Percentiles rank a stretch among this genome's conserved stretches.
Evolutionary conservation across 106 monocot genomes (phyloP).

Genomic region (Phalaenopsis equestris): DNA sequence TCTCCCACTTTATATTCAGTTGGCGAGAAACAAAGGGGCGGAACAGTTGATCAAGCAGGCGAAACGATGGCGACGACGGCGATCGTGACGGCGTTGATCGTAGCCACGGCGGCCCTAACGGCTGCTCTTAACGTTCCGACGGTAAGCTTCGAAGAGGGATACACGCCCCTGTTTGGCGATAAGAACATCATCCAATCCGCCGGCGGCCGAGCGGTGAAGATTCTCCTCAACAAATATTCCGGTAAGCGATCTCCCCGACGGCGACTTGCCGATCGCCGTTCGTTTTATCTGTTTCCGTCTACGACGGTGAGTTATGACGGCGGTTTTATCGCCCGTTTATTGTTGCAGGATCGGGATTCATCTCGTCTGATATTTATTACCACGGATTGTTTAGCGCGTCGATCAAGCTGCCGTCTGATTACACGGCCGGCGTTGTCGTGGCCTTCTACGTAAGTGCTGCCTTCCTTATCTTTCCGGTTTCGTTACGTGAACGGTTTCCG

Average conservation of each 20-base stretch:
- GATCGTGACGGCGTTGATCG: neutral
- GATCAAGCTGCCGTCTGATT: conserved; percentile 18
- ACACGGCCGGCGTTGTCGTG: conserved; percentile 23
- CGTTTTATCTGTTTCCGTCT: neutral
- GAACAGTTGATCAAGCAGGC: neutral
- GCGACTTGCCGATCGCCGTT: too few species aligned
- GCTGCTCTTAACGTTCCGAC: conserved; percentile 17
- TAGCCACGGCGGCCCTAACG: neutral
- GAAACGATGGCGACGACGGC: neutral
- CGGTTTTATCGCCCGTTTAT: neutral
- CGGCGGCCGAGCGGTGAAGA: conserved; percentile 25
- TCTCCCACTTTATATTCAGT: conserved; percentile 3
- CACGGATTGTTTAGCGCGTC: conserved; percentile 23
- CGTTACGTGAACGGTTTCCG: neutral
- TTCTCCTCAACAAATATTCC: conserved; percentile 41
- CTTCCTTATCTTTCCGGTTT: neutral
- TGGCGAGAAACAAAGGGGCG: neutral
- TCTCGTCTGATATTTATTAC: conserved; percentile 17
- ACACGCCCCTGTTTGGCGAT: conserved; percentile 35
- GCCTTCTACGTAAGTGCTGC: conserved; percentile 17
- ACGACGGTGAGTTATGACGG: neutral
- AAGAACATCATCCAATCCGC: conserved; percentile 32
- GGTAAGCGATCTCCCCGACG: conserved; percentile 13
- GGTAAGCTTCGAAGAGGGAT: conserved; percentile 44
- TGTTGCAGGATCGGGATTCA: conserved; percentile 14